Evolutionary conservation across 768 basidiomycete genomes (phyloP).

Genomic region (Mycena chlorophos): DNA sequence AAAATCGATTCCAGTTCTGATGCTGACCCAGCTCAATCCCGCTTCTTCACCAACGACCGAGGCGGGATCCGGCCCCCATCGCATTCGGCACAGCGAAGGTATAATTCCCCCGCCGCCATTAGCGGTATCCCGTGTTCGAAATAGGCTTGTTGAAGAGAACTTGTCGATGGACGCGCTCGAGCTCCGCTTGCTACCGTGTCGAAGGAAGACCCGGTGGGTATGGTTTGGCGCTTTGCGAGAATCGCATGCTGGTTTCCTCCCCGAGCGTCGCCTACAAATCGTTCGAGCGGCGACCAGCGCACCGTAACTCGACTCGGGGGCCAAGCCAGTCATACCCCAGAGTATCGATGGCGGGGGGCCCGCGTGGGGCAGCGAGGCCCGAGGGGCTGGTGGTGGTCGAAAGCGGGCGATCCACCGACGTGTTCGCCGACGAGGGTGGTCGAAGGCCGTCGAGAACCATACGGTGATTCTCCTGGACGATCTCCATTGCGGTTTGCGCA

Average conservation of each 20-base stretch:
- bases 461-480: conserved; percentile 61
- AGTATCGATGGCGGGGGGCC: conserved; percentile 54
- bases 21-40: too few species aligned
- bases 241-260: conserved; percentile 46
- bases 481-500: conserved; percentile 40
- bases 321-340: conserved; percentile 58
- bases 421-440: conserved; percentile 49
- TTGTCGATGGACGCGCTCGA: conserved; percentile 57
- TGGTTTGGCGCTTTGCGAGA: conserved; percentile 57
- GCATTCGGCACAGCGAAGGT: conserved; percentile 22
- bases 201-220: conserved; percentile 57
- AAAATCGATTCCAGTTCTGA: too few species aligned
- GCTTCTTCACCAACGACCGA: too few species aligned
- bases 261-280: conserved; percentile 52
- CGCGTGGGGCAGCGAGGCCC: conserved; percentile 56
- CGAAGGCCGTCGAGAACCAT: conserved; percentile 56
- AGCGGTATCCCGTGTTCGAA: conserved; percentile 50
- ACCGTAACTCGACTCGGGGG: conserved; percentile 48
- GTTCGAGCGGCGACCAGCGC: conserved; percentile 52
- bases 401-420: conserved; percentile 44
- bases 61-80: conserved; percentile 18
- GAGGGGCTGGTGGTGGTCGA: conserved; percentile 60
- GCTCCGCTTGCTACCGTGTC: conserved; percentile 42
- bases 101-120: conserved; percentile 42
- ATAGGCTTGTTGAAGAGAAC: conserved; percentile 50